These are phyloP conservation scores for Coemansia sp. DNA, from an alignment of 192 early-diverging fungal genomes.

Conservation along the genomic window DNA sequence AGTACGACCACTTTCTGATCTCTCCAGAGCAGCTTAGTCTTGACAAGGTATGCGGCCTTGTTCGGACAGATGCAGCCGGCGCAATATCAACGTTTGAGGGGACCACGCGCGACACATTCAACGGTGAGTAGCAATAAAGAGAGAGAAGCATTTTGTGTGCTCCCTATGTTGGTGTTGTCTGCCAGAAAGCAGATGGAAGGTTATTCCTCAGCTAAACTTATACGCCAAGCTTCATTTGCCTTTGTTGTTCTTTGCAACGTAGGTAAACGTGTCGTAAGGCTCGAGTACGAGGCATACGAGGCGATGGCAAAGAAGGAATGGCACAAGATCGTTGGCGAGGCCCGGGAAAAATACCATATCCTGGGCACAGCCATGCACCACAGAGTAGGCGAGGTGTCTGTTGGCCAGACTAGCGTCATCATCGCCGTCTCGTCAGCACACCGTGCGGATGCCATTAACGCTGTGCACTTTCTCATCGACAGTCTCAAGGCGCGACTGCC, in stretches of 20 bases:
- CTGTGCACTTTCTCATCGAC: conserved; percentile 83
- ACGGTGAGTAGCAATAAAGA: conserved; percentile 54
- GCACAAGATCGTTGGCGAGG: conserved; percentile 60
- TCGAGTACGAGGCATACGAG: conserved; percentile 87
- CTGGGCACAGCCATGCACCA: conserved; percentile 77
- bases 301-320: conserved; percentile 82
- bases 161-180: background rate
- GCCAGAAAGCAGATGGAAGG: background rate
- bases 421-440: conserved; percentile 81
- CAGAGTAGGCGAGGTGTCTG: conserved; percentile 74
- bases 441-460: conserved; percentile 72
- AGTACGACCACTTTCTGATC: conserved; percentile 54
- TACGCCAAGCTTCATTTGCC: background rate
- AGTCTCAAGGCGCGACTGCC: conserved; percentile 83
- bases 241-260: background rate
- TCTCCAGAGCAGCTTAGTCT: conserved; percentile 60
- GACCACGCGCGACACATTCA: conserved; percentile 82
- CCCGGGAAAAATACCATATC: conserved; percentile 66
- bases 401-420: conserved; percentile 78
- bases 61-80: conserved; percentile 72
- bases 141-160: background rate
- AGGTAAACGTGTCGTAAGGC: conserved; percentile 68
- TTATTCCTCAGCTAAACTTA: background rate
- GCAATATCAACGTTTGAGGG: conserved; percentile 88
- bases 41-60: conserved; percentile 61